Percentiles rank a stretch among this genome's conserved stretches.
These are phyloP conservation scores for Cercospora nicotianae DNA, from an alignment of 2,329 filamentous ascomycete genomes.

Conservation along the genomic window DNA sequence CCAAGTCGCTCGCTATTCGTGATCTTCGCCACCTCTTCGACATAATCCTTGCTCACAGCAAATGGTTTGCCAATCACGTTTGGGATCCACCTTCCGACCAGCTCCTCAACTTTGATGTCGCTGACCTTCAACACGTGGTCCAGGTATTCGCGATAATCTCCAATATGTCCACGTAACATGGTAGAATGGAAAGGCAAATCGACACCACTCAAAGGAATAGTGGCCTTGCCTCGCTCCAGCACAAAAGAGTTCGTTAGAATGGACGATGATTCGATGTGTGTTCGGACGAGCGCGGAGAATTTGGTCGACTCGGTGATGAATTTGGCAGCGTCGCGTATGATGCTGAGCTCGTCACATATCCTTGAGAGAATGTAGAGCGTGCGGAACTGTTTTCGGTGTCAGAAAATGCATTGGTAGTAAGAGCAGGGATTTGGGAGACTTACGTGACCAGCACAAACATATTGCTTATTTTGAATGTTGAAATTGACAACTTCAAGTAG, in stretches of 20 bases:
- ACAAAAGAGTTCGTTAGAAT: neutral
- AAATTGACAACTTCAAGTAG: neutral
- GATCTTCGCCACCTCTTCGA: neutral
- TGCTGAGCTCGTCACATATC: neutral
- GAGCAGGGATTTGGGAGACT: neutral
- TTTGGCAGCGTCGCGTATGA: neutral
- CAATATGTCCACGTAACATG: neutral
- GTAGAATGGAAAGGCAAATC: neutral
- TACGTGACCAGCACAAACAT: neutral
- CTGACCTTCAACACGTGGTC: neutral
- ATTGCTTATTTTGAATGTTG: neutral
- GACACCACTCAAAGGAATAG: neutral
- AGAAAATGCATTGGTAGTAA: neutral
- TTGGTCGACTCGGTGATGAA: neutral
- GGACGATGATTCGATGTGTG: neutral
- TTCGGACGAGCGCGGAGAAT: neutral
- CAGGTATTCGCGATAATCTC: neutral
- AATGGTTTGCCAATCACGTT: neutral
- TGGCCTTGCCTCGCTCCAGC: neutral
- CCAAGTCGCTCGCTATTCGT: neutral
- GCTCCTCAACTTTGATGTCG: neutral
- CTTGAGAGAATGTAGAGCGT: neutral
- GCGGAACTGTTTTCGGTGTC: neutral
- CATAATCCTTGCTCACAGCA: neutral
- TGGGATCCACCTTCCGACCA: neutral